Conservation (phyloP, 352 stramenopile species). For the Pythium sp. region DNA sequence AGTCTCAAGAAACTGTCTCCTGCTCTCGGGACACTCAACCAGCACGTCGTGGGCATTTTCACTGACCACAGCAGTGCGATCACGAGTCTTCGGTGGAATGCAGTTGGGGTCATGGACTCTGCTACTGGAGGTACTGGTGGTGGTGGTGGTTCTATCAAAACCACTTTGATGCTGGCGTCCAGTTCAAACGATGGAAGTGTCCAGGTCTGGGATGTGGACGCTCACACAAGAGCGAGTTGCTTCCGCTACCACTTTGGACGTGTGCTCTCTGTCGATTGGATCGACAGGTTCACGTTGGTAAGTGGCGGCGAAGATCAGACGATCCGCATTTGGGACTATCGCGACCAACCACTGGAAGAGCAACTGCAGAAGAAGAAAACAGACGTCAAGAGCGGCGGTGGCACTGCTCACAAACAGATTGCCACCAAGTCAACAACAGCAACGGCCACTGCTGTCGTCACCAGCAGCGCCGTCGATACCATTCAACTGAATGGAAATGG, state of each 20-base stretch:
- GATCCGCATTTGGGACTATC: constrained; percentile 59
- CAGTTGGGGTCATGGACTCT: not conserved
- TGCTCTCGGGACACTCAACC: not conserved
- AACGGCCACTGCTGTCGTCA: too few relatives aligned
- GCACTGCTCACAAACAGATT: not conserved
- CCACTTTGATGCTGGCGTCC: constrained; percentile 35
- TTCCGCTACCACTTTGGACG: constrained; percentile 54
- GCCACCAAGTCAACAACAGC: not conserved
- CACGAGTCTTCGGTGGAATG: constrained; percentile 45
- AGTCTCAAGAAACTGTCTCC: not conserved
- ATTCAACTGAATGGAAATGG: not conserved
- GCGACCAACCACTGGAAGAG: constrained; percentile 19
- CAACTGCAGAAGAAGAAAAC: not conserved
- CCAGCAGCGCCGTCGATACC: not conserved
- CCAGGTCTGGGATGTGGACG: constrained; percentile 47
- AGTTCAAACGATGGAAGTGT: constrained; percentile 50
- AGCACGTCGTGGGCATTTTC: constrained; percentile 26
- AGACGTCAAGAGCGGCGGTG: not conserved
- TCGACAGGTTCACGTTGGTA: constrained; percentile 36
- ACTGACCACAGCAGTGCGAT: constrained; percentile 39
- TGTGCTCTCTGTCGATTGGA: constrained; percentile 56
- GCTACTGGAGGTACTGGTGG: not conserved
- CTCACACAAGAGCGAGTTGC: constrained; percentile 19
- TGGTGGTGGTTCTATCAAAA: not conserved
- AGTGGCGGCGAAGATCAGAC: constrained; percentile 73